Evolutionary conservation across 202 grass and related monocot species (phyloP).

Genomic region (Thinopyrum obtusiflorum): DNA sequence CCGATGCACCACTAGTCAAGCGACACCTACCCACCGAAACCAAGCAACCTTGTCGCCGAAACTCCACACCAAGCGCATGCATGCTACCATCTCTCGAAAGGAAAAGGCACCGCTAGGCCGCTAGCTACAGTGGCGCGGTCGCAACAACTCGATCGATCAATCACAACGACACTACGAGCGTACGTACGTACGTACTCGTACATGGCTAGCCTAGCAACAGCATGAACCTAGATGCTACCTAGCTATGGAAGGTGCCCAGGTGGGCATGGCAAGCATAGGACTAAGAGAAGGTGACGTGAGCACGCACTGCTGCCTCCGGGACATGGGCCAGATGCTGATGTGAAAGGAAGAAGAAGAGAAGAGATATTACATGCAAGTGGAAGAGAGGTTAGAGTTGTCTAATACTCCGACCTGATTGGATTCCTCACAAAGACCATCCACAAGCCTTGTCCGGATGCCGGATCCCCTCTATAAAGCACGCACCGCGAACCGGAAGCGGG

Average conservation of each 20-base stretch:
- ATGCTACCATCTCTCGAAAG: background rate
- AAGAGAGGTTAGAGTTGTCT: constrained; percentile 3
- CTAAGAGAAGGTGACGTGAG: constrained; percentile 35
- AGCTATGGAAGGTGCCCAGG: background rate
- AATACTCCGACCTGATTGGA: constrained; percentile 24
- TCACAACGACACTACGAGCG: background rate
- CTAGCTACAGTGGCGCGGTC: background rate
- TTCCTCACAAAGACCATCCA: constrained; percentile 40
- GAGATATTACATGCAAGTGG: constrained; percentile 47
- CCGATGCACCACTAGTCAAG: background rate
- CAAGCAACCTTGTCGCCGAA: constrained; percentile 22
- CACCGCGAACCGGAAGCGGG: background rate
- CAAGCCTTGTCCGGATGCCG: constrained; percentile 24
- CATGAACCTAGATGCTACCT: constrained; percentile 25
- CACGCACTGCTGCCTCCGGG: constrained; percentile 25
- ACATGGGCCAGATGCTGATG: constrained; percentile 42
- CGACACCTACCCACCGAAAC: constrained; percentile 8
- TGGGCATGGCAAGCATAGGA: background rate
- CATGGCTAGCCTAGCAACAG: background rate
- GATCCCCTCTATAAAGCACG: constrained; percentile 40
- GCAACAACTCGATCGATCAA: background rate
- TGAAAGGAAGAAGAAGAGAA: constrained; percentile 25
- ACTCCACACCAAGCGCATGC: constrained; percentile 2
- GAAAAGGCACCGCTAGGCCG: background rate
- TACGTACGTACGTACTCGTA: background rate